Percentiles rank a stretch among this genome's conserved stretches.
Conservation (phyloP, 208 protist genomes). For the Leishmania lainsoni region DNA sequence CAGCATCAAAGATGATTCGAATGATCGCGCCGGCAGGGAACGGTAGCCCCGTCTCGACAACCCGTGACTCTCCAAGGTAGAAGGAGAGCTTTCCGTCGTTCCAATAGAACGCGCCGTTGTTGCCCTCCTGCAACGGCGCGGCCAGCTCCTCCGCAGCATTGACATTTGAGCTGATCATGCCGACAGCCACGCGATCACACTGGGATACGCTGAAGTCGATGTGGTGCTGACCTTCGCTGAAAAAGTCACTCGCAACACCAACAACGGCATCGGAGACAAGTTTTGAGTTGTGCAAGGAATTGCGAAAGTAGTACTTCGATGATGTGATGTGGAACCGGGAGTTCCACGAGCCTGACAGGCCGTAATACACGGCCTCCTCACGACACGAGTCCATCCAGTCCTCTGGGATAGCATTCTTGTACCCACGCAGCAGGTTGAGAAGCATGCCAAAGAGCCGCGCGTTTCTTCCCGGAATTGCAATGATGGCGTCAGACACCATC, state of each 20-base stretch:
- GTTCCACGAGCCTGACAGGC: constrained; percentile 48
- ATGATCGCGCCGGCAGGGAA: constrained; percentile 40
- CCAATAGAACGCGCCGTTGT: constrained; percentile 62
- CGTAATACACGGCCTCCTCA: constrained; percentile 60
- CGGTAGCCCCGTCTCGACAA: constrained; percentile 40
- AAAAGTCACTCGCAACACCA: constrained; percentile 52
- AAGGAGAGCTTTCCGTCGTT: constrained; percentile 60
- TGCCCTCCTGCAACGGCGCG: constrained; percentile 12
- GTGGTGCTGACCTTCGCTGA: constrained; percentile 38
- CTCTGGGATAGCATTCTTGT: constrained; percentile 44
- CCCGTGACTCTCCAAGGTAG: constrained; percentile 39
- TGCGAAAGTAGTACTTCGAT: constrained; percentile 35
- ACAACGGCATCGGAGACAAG: constrained; percentile 51
- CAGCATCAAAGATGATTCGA: constrained; percentile 54
- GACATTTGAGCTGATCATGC: constrained; percentile 35
- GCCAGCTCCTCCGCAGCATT: constrained; percentile 6
- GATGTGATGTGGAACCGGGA: constrained; percentile 19
- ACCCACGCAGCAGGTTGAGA: constrained; percentile 70
- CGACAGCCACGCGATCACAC: constrained; percentile 58
- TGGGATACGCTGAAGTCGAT: constrained; percentile 56
- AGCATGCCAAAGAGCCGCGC: constrained; percentile 50
- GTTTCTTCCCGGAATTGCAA: constrained; percentile 41
- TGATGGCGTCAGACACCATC: background rate
- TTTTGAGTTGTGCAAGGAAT: constrained; percentile 31
- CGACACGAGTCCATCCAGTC: constrained; percentile 43